phyloP scores from a whole-genome alignment of 805 yeast genomes.

The Nakazawaea populi region DNA sequence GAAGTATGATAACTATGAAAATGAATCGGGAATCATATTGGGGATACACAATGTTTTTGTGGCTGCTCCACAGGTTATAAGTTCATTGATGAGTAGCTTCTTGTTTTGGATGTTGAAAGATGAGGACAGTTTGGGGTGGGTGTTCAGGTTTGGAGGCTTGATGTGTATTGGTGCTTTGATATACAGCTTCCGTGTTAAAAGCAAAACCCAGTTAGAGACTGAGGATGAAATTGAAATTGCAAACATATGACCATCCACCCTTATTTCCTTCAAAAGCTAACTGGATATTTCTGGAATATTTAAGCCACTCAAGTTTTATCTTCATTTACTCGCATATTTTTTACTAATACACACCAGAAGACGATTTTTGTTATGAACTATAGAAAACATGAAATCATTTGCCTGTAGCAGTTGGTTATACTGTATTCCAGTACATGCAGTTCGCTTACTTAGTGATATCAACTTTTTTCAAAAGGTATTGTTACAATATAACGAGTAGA shows the following conservation, averaged over 20 bases:
- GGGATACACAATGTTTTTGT: constrained; percentile 56
- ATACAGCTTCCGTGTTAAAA: constrained; percentile 36
- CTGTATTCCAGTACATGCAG: no score
- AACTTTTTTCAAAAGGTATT: no score
- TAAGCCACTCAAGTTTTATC: no score
- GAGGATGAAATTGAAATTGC: constrained; percentile 26
- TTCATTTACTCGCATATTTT: no score
- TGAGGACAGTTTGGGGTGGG: constrained; percentile 45
- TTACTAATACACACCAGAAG: no score
- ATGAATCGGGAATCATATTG: constrained; percentile 50
- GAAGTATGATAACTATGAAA: constrained; percentile 35
- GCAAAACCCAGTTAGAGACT: constrained; percentile 28
- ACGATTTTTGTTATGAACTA: no score
- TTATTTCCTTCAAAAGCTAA: no score
- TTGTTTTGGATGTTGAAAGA: constrained; percentile 34
- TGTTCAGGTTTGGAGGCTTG: constrained; percentile 49
- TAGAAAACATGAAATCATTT: no score
- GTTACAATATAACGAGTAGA: no score
- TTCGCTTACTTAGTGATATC: no score
- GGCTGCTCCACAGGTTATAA: constrained; percentile 50
- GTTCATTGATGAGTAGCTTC: constrained; percentile 42
- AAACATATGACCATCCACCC: not conserved
- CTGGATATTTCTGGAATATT: no score
- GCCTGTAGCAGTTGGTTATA: no score
- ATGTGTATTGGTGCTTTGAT: constrained; percentile 41